Evolutionary conservation across 73 alveolate genomes (phyloP).

Genomic region (Stentor roeselii): DNA sequence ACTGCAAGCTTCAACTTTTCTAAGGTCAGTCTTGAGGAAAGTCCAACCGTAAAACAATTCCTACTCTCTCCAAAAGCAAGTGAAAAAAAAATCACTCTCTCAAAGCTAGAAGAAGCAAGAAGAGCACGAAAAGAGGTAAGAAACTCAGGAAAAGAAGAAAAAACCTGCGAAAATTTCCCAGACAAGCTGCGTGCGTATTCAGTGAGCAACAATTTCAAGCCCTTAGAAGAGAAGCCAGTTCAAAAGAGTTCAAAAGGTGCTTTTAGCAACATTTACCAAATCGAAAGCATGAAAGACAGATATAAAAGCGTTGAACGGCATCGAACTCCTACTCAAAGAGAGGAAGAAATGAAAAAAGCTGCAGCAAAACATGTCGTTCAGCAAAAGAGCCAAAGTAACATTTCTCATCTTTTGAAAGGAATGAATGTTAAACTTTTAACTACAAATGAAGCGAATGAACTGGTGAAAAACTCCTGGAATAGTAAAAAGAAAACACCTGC

Average conservation of each 20-base stretch:
- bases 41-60: background rate
- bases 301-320: background rate
- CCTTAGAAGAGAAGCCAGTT: background rate
- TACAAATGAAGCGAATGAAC: background rate
- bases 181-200: background rate
- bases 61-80: background rate
- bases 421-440: background rate
- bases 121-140: slow-evolving; percentile 6
- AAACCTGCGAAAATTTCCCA: background rate
- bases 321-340: background rate
- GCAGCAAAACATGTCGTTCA: background rate
- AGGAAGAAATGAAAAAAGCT: background rate
- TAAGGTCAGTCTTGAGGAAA: background rate
- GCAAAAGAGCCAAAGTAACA: background rate
- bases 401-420: background rate
- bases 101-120: slow-evolving; percentile 1
- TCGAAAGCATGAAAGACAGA: background rate
- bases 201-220: background rate
- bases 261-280: background rate
- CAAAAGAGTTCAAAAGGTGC: slow-evolving; percentile 21
- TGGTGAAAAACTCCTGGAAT: background rate
- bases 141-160: background rate
- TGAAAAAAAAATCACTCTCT: background rate
- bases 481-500: background rate
- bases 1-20: background rate